Conservation (phyloP, 2,329 filamentous ascomycete genomes). For the Aureobasidium sp. region DNA sequence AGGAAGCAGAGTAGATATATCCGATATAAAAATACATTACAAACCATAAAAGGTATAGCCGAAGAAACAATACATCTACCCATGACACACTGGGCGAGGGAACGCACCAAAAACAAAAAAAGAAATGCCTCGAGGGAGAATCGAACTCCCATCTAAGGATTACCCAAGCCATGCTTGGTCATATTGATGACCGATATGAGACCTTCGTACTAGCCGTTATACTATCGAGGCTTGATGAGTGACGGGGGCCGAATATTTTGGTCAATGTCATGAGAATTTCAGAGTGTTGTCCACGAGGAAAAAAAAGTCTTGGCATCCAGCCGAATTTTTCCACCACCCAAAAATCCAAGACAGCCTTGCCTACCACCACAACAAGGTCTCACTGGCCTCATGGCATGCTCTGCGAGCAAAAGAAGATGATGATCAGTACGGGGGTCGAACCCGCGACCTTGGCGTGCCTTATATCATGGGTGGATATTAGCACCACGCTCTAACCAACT, state of each 20-base stretch:
- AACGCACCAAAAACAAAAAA: not conserved
- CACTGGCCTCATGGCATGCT: too few relatives aligned
- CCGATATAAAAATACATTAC: too few relatives aligned
- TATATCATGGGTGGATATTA: constrained; percentile 18
- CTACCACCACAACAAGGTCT: not conserved
- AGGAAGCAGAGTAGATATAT: too few relatives aligned
- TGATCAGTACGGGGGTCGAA: constrained; percentile 24
- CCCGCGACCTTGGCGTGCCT: constrained; percentile 25
- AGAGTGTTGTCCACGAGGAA: too few relatives aligned
- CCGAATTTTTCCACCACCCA: not conserved
- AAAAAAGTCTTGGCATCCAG: not conserved
- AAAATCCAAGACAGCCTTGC: not conserved
- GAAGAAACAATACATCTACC: too few relatives aligned
- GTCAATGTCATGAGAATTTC: too few relatives aligned
- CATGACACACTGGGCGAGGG: too few relatives aligned
- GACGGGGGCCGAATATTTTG: not conserved
- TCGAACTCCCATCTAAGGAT: not conserved
- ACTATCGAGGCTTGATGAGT: not conserved
- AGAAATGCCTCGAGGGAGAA: not conserved
- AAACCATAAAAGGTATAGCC: too few relatives aligned
- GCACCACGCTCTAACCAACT: constrained; percentile 28
- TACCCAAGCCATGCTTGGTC: not conserved
- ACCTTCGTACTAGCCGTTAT: not conserved
- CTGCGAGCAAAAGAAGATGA: constrained; percentile 4
- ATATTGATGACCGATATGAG: not conserved